Base-by-base conservation (phyloP, 257 asterid species). In the Scutellaria galericulata region DNA sequence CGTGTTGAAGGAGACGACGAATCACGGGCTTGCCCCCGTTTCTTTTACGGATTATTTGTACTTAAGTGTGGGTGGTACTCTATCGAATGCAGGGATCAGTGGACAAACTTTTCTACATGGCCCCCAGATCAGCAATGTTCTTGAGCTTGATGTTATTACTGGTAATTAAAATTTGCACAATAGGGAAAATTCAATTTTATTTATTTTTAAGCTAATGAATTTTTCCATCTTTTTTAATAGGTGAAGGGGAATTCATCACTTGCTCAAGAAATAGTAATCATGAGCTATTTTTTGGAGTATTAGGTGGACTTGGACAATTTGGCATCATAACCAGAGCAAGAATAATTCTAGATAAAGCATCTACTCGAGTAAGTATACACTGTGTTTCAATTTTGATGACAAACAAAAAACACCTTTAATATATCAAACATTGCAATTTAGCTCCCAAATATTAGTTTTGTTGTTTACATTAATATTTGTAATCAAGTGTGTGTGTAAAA, bases 31-130 rank as follows among this genome's bases (percentile, higher is more conserved):
- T 5, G 72, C 89, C 15, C 97, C 97, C 0, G 84, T 86, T 1
- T 82, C 97, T 0, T 90, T 95, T 95, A 88, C 97, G 0, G 96
- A 90, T 74, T 90, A 90, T 64, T 71, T 90, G 81, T 86, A 90
- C 60, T 61, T 88, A 5, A 85, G 75, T 0, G 93, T 90, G n/a
- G 96, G 95, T 0, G 95, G 96, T 9, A 88, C 96, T 1, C 83
- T 90, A 3, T 90, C 97, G 1, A 88, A 90, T 59, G 97, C 81
- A 0, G 97, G 97, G 40, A 85, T 90, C 5, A 86, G 97, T 65
- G 97, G 97, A 1, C 97, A 90, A 9, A 2, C 90, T 0, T 88
- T 85, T 48, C 41, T 74, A 6, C 56, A 83, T 75, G 97, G 96
- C 10, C 97, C 97, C 44, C 96, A 90, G 62, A 88, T 90, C 6